phyloP scores from a whole-genome alignment of 805 yeast species.

The Starmerella apicola region DNA sequence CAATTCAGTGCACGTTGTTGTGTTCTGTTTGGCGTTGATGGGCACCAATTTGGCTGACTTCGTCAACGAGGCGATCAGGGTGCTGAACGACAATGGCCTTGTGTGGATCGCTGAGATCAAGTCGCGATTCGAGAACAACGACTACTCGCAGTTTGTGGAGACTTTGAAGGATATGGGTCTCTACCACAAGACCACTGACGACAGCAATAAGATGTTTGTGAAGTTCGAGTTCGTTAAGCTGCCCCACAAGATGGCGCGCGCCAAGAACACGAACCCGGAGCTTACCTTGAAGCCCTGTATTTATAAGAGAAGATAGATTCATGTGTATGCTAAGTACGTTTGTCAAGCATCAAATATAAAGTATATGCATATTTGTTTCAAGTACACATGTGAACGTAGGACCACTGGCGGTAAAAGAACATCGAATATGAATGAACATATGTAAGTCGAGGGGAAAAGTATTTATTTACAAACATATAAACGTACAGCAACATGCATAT shows the following conservation, averaged over 20 bases:
- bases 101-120: slow-evolving; percentile 97
- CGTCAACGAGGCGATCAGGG: slow-evolving; percentile 75
- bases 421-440: no score
- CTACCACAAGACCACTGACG: slow-evolving; percentile 78
- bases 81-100: slow-evolving; percentile 83
- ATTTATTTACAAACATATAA: no score
- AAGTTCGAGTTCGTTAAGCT: slow-evolving; percentile 81
- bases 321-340: no score
- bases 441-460: no score
- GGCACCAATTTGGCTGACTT: slow-evolving; percentile 94
- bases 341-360: no score
- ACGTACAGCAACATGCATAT: no score
- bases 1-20: slow-evolving; percentile 70
- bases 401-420: no score
- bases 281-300: slow-evolving; percentile 82
- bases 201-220: slow-evolving; percentile 82
- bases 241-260: slow-evolving; percentile 36
- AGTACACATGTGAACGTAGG: no score
- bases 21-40: slow-evolving; percentile 91
- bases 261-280: slow-evolving; percentile 50
- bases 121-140: slow-evolving; percentile 60
- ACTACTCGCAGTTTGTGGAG: slow-evolving; percentile 52
- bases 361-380: no score
- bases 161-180: slow-evolving; percentile 67
- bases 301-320: slow-evolving; percentile 46